These are phyloP conservation scores for Fusarium dimerum DNA, from an alignment of 2,329 filamentous ascomycete species.

Conservation along the genomic window DNA sequence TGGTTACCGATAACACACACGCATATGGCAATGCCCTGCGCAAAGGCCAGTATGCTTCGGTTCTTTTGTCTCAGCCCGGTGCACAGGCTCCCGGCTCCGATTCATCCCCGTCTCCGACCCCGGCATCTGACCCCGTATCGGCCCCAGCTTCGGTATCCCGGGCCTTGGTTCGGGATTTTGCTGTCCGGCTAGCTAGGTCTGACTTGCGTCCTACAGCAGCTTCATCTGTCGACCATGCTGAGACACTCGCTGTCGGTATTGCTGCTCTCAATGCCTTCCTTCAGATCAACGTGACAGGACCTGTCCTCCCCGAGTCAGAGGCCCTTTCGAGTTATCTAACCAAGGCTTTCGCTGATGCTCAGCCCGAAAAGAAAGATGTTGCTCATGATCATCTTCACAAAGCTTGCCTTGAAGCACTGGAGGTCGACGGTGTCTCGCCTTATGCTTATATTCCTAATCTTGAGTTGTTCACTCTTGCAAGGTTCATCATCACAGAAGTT, in stretches of 20 bases:
- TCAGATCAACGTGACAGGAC: conserved; percentile 86
- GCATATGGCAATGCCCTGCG: conserved; percentile 25
- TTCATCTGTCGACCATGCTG: conserved; percentile 5
- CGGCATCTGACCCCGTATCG: conserved; percentile 20
- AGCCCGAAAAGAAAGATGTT: conserved; percentile 2
- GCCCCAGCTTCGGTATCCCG: conserved; percentile 23
- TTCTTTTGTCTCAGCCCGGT: conserved; percentile 17
- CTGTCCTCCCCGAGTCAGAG: conserved; percentile 56
- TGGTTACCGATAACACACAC: conserved; percentile 2
- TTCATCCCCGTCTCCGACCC: conserved; percentile 14
- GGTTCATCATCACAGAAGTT: conserved; percentile 44
- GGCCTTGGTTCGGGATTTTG: conserved; percentile 23
- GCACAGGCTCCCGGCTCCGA: conserved; percentile 10
- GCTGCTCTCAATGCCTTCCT: conserved; percentile 71
- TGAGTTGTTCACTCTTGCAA: conserved; percentile 79
- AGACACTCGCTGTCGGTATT: conserved; percentile 32
- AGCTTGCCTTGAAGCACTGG: conserved; percentile 66
- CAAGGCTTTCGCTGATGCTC: conserved; percentile 37
- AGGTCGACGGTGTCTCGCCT: conserved; percentile 81
- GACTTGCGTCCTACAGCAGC: conserved; percentile 3
- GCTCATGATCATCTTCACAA: conserved; percentile 47
- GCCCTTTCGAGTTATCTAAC: conserved; percentile 40
- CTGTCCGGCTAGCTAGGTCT: conserved; percentile 9
- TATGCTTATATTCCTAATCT: conserved; percentile 83
- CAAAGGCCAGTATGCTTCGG: conserved; percentile 24